These are phyloP conservation scores for Aspergillus sclerotioniger DNA, from an alignment of 495 filamentous ascomycete genomes.

Conservation along the genomic window DNA sequence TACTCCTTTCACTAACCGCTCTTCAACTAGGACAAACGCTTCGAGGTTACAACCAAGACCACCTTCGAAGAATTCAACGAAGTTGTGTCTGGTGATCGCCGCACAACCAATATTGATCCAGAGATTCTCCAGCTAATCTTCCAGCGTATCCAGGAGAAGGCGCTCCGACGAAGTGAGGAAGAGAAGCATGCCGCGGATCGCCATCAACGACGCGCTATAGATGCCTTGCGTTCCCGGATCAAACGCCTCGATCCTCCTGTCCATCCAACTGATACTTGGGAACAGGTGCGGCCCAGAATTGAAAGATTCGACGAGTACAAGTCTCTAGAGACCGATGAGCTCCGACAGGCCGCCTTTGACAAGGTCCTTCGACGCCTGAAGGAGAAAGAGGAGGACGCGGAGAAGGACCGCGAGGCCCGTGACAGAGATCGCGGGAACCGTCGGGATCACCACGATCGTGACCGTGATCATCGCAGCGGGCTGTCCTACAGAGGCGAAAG, in stretches of 20 bases:
- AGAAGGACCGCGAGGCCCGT: conserved; percentile 61
- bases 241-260: conserved; percentile 92
- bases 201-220: conserved; percentile 78
- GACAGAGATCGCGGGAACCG: conserved; percentile 51
- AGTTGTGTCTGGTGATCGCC: conserved; percentile 75
- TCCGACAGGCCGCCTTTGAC: conserved; percentile 81
- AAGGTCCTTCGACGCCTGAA: conserved; percentile 86
- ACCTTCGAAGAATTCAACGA: conserved; percentile 81
- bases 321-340: conserved; percentile 75
- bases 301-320: conserved; percentile 80
- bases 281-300: conserved; percentile 74
- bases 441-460: conserved; percentile 28
- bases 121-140: conserved; percentile 78
- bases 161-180: conserved; percentile 72
- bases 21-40: conserved; percentile 71
- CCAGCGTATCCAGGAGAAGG: conserved; percentile 79
- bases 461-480: conserved; percentile 52
- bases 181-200: conserved; percentile 81
- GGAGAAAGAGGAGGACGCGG: conserved; percentile 84
- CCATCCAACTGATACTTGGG: conserved; percentile 74
- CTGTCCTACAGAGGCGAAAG: conserved; percentile 49
- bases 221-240: conserved; percentile 81
- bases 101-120: conserved; percentile 77
- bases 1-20: conserved; percentile 18
- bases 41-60: conserved; percentile 82